A percentile compares a stretch with the other conserved stretches of the same genome.
Evolutionary conservation across 257 asterid genomes (phyloP).

Genomic region (Solanum virginianum): DNA sequence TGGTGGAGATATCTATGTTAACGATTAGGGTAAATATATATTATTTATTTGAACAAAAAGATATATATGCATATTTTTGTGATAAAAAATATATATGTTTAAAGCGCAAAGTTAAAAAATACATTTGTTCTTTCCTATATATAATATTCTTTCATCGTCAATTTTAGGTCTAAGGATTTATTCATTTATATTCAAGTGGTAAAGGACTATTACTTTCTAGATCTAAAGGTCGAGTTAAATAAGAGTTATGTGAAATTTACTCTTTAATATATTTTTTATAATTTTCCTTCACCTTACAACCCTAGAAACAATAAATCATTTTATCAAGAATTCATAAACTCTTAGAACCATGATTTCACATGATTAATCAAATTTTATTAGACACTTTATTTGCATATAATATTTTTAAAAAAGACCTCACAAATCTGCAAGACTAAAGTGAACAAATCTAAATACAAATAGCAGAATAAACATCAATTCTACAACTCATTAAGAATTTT

Average conservation of each 20-base stretch:
- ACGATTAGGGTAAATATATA: not conserved
- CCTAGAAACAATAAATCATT: not conserved
- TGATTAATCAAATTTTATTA: not conserved
- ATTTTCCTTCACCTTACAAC: not conserved
- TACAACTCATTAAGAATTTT: not conserved
- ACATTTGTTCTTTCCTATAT: not conserved
- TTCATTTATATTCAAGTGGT: not conserved
- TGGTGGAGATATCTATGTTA: too few relatives aligned
- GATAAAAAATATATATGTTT: too few relatives aligned
- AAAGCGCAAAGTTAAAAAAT: not conserved
- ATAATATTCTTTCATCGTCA: not conserved
- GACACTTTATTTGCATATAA: not conserved
- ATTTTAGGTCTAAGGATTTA: not conserved
- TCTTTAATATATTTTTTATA: not conserved
- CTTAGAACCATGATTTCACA: not conserved
- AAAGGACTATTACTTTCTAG: not conserved
- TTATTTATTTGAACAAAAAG: too few relatives aligned
- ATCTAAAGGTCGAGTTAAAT: not conserved
- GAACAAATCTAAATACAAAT: not conserved
- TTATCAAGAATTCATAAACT: not conserved
- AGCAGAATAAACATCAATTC: not conserved
- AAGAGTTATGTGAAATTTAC: not conserved
- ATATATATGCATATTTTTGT: not conserved
- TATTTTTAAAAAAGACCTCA: not conserved
- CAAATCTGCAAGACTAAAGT: not conserved